phyloP scores from a whole-genome alignment of 2,329 filamentous ascomycete species.

The Ophiocordyceps australis region DNA sequence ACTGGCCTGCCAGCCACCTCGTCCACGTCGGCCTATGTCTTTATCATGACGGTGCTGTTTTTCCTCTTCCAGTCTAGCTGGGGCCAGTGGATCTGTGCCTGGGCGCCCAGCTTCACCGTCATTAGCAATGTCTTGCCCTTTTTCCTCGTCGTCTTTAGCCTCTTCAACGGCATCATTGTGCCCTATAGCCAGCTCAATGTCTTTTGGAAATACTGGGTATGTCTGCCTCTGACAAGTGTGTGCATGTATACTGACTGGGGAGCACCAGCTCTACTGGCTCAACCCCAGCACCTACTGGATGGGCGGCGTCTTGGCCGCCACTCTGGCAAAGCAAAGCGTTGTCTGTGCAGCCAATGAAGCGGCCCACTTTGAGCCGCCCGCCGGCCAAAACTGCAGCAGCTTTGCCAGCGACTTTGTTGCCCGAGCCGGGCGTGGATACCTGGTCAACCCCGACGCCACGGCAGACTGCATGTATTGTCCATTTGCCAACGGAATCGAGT shows the following conservation, averaged over 20 bases:
- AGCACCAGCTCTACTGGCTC: conserved; percentile 66
- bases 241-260: too few relatives aligned
- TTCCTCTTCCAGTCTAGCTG: conserved; percentile 73
- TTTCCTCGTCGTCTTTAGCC: conserved; percentile 62
- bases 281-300: conserved; percentile 73
- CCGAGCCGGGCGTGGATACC: conserved; percentile 50
- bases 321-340: conserved; percentile 48
- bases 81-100: conserved; percentile 55
- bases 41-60: conserved; percentile 68
- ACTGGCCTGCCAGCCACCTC: conserved; percentile 49
- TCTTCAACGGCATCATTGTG: conserved; percentile 81
- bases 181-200: conserved; percentile 58
- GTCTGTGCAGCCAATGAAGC: conserved; percentile 42
- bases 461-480: conserved; percentile 65
- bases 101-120: conserved; percentile 66
- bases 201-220: conserved; percentile 68
- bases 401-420: conserved; percentile 62
- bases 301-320: conserved; percentile 61
- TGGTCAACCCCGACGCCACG: conserved; percentile 47
- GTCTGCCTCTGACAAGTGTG: too few relatives aligned
- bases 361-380: conserved; percentile 49
- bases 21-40: conserved; percentile 64
- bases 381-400: conserved; percentile 47
- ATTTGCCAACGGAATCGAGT: conserved; percentile 64
- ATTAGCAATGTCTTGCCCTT: conserved; percentile 67